Base-by-base conservation (phyloP, 176 grass and related monocot genomes). In the Cenchrus purpureus region DNA sequence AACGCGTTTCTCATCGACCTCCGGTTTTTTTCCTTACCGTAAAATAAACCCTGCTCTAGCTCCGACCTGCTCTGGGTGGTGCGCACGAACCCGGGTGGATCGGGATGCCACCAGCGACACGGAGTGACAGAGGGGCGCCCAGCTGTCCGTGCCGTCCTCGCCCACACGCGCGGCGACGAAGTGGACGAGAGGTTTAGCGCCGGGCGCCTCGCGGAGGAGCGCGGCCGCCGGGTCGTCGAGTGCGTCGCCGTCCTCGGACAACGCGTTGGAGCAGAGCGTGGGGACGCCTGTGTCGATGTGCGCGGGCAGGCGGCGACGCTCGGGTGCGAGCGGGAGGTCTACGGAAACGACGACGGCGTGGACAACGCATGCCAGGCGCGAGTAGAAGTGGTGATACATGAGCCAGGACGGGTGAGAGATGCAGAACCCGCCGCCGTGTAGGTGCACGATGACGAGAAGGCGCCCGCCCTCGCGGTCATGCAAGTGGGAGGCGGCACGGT, bases 371-470 rank as follows among this genome's bases (percentile, higher is more conserved):
- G 94, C 91, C 49, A 97, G 82, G 60, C 89, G 83, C 29, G 91
- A 79, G 74, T 97, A 97, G 69, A 97, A 97, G 51, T 94, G 91
- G 79, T 97, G 87, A 91, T 94, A 97, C 87, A 97, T 88, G 65
- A 86, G 20, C 94, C 94, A 97, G 14, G 87, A 90, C 42, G 79
- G 83, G 79, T 89, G 87, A 16, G 89, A 94, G 85, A 97, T 85
- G 86, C 94, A 97, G 86, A 97, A 97, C 1, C 94, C 91, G 19
- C 94, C 94, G 4, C 91, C 94, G 43, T 92, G 94, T 54, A 97
- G 77, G 65, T 97, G 94, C 70, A 94, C 79, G 65, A 94, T 15
- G 45, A 97, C 74, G 1, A 91, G 87, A 10, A 92, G 89, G 15
- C 73, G 84, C 0, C 29, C 13, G 40, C 20, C 69, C 10, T 8